phyloP scores from a whole-genome alignment of 495 filamentous ascomycete genomes.

The Glarea lozoyensis region DNA sequence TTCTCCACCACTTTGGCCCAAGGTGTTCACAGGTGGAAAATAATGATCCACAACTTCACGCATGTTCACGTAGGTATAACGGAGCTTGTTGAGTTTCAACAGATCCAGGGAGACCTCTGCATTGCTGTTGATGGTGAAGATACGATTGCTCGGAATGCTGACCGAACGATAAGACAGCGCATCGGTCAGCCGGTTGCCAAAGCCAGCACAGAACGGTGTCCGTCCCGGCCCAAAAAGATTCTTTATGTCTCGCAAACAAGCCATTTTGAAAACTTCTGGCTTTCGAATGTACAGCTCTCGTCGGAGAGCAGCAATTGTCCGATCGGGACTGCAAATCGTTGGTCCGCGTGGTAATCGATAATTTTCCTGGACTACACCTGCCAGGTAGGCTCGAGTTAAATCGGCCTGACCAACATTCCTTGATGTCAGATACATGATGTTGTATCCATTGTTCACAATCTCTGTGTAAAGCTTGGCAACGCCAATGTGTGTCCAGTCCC shows the following conservation, averaged over 20 bases:
- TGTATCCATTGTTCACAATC: slow-evolving; percentile 93
- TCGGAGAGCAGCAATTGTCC: slow-evolving; percentile 90
- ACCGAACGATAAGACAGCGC: slow-evolving; percentile 93
- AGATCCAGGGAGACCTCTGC: slow-evolving; percentile 92
- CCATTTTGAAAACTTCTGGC: slow-evolving; percentile 99
- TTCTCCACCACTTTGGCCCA: slow-evolving; percentile 71
- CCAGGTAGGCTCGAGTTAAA: slow-evolving; percentile 80
- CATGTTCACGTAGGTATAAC: slow-evolving; percentile 96
- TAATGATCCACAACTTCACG: slow-evolving; percentile 93
- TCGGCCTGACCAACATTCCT: slow-evolving; percentile 91
- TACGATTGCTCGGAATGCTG: slow-evolving; percentile 84
- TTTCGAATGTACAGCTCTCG: slow-evolving; percentile 94
- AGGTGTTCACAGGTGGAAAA: slow-evolving; percentile 73
- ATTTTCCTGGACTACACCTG: slow-evolving; percentile 81
- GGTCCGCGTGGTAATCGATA: slow-evolving; percentile 83
- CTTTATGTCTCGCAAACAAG: slow-evolving; percentile 87
- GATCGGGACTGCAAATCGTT: slow-evolving; percentile 88
- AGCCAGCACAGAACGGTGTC: slow-evolving; percentile 91
- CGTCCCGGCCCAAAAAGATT: slow-evolving; percentile 72
- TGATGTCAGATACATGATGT: slow-evolving; percentile 96
- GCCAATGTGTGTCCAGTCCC: slow-evolving; percentile 95
- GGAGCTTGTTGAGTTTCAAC: slow-evolving; percentile 85
- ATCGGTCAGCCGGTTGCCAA: slow-evolving; percentile 94
- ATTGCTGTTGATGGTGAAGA: slow-evolving; percentile 99
- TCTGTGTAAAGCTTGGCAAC: slow-evolving; percentile 97